Base-by-base conservation (phyloP, 345 rosid genomes). In the Gossypium stocksii region DNA sequence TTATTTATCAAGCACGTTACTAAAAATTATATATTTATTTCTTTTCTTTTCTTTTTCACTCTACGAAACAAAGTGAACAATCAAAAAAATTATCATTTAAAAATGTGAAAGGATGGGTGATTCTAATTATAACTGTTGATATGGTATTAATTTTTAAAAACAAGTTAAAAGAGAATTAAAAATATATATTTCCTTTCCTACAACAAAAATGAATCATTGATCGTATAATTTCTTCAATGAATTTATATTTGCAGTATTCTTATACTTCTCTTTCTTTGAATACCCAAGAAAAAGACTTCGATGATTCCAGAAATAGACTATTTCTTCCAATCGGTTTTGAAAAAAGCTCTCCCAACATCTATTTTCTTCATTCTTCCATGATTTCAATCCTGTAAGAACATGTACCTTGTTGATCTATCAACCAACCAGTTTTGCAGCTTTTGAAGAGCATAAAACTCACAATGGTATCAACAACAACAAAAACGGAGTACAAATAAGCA, bases 391-490 rank as follows among this genome's bases (percentile, higher is more conserved):
- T 62, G 80, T 77, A 60, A 34, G 77, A 68, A 62, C 17, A 76
- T 62, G 48, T 25, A 0, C 67, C 81, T 44, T 86, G 84, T 72
- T 56, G 74, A 57, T 81, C 77, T 0, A 72, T 2, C 20, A 46
- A 78, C 70, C 43, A 75, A 63, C 54, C 67, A 6, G 58, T 73
- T 56, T 79, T 83, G 85, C 94, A 89, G 85, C 88, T 89, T 77
- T 83, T 85, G 79, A 80, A 84, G 79, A 95, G 93, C 43, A 85
- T 25, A 77, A 70, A 86, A 70, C 80, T 85, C 54, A 88, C 83
- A 48, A 88, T 78, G 0, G 93, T 86, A 48, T 93, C 97, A 62
- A 95, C 87, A 76, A 93, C 91, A 34, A 90, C 74, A 78, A 83
- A 73, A 68, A 83, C 77, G 3, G 98, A 91, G 75, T 93, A 90